Evolutionary conservation across 768 basidiomycete genomes (phyloP).

Genomic region (Leccinum imitatum): DNA sequence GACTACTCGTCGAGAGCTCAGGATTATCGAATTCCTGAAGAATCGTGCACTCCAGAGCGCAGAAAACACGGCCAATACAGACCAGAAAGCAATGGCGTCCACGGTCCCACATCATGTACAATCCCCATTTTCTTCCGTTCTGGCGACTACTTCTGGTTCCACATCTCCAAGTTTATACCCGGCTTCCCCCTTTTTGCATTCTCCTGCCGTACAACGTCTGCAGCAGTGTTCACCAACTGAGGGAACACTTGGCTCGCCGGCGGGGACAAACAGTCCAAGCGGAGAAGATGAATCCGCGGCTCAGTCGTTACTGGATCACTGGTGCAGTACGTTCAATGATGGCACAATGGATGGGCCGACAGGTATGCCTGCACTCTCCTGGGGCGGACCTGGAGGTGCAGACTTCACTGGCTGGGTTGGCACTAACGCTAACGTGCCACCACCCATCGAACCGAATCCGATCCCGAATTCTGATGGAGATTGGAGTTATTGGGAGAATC

Average conservation of each 20-base stretch:
- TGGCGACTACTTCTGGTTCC: slow-evolving; percentile 22
- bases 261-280: slow-evolving; percentile 64
- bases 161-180: slow-evolving; percentile 26
- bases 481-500: slow-evolving; percentile 79
- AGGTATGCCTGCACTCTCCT: slow-evolving; percentile 49
- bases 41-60: slow-evolving; percentile 58
- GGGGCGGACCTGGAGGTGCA: slow-evolving; percentile 56
- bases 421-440: slow-evolving; percentile 36
- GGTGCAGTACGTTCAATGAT: slow-evolving; percentile 80
- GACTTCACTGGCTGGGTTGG: slow-evolving; percentile 64
- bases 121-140: slow-evolving; percentile 23
- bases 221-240: slow-evolving; percentile 49
- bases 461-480: slow-evolving; percentile 61
- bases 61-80: slow-evolving; percentile 30
- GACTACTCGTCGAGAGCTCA: slow-evolving; percentile 78
- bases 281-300: slow-evolving; percentile 76
- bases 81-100: slow-evolving; percentile 10
- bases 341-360: slow-evolving; percentile 52
- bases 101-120: slow-evolving; percentile 15
- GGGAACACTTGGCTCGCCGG: slow-evolving; percentile 52
- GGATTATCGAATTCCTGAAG: slow-evolving; percentile 82
- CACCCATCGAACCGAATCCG: slow-evolving; percentile 43
- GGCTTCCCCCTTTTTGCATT: slow-evolving; percentile 31
- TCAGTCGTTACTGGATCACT: slow-evolving; percentile 78
- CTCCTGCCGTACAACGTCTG: slow-evolving; percentile 60